Evolutionary conservation across 192 early-diverging fungal genomes (phyloP), one percentile per base, ranked within the genome.

Genomic region (Diversispora epigaea): DNA sequence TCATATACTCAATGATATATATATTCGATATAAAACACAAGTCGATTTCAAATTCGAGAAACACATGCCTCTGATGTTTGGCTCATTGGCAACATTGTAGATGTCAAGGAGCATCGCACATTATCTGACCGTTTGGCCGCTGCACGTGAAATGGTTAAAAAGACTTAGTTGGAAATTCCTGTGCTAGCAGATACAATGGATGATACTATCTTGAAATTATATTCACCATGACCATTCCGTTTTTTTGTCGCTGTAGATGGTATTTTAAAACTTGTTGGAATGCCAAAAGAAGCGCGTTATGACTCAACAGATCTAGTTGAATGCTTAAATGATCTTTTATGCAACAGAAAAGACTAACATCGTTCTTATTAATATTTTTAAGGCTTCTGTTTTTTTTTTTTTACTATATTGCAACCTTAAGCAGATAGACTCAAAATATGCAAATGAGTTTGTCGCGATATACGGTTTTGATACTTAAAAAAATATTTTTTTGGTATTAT

Each of bases 201-300:
- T 71, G 68, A 71, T 46, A 56, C 54, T 71, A 56, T 71, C 40
- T 56, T 71, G 0, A 71, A 56, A 56, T 71, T 71, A 43, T 71
- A 71, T 19, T 8, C 49, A 56, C 52, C 54, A 19, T 71, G 68
- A 50, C 68, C 68, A 10, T 71, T 71, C 12, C 39, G 68, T 1
- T 71, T 71, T 56, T 71, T 71, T 71, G 68, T 71, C 25, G n/a
- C 55, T 56, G 54, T 71, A 56, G 68, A 71, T 44, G 68, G 68
- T 43, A 57, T 57, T 40, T 56, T 71, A 43, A 71, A 11, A 71
- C 25, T 32, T 32, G 25, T 32, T 32, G 25, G 25, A 32, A 32
- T 32, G 25, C 49, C 47, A 69, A 69, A 71, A 56, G 68, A 71
- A n/a, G 68, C 68, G 43, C 54, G 32, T 71, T 71, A 71, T 41